These are phyloP conservation scores for Thraustochytrium striatum DNA, from an alignment of 352 stramenopile species.

Conservation along the genomic window DNA sequence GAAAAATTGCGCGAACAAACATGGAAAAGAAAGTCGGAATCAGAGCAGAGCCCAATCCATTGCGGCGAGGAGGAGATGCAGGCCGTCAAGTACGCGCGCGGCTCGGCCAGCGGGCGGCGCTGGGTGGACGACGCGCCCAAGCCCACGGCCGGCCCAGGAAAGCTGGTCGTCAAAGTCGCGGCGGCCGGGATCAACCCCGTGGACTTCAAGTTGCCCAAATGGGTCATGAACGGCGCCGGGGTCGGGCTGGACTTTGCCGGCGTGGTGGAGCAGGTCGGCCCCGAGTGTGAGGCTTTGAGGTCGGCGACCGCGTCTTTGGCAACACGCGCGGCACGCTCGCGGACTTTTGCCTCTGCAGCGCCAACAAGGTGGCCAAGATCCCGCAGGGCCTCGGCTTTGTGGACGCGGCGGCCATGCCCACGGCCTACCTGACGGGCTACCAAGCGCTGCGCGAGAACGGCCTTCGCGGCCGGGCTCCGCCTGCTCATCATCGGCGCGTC, in stretches of 20 bases:
- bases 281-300: conserved; percentile 53
- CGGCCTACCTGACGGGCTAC: conserved; percentile 63
- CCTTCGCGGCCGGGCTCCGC: conserved; percentile 50
- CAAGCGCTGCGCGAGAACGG: conserved; percentile 58
- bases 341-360: conserved; percentile 59
- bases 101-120: conserved; percentile 22
- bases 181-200: conserved; percentile 65
- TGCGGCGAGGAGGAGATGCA: no score
- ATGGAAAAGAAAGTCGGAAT: no score
- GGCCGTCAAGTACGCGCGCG: no score
- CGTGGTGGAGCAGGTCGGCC: conserved; percentile 62
- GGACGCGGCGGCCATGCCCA: conserved; percentile 61
- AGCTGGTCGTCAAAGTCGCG: conserved; percentile 65
- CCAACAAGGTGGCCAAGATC: conserved; percentile 60
- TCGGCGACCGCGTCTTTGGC: conserved; percentile 67
- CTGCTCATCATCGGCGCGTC: conserved; percentile 66
- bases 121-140: conserved; percentile 22
- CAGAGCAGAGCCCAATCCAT: no score
- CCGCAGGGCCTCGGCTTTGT: conserved; percentile 61
- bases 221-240: conserved; percentile 53
- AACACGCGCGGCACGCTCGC: conserved; percentile 61
- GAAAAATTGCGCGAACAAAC: no score
- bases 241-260: conserved; percentile 68
- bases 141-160: conserved; percentile 21
- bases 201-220: conserved; percentile 64